These are phyloP conservation scores for Multifurca ochricompacta DNA, from an alignment of 768 basidiomycete genomes.

Conservation along the genomic window DNA sequence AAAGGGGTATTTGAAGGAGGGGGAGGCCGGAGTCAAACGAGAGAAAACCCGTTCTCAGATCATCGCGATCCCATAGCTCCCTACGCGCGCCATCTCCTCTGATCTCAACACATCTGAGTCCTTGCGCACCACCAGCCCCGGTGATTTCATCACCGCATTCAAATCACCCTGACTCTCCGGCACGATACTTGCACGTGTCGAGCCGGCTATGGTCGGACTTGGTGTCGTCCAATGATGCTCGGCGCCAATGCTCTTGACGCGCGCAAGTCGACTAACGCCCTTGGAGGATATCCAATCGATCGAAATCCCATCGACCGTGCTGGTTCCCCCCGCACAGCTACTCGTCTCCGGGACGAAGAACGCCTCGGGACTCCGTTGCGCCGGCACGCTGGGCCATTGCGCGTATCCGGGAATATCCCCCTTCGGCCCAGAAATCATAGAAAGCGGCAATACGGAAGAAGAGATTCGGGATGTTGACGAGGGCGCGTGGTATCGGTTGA, in stretches of 20 bases:
- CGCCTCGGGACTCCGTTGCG: background rate
- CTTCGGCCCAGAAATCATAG: background rate
- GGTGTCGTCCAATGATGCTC: slow-evolving; percentile 10
- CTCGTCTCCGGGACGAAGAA: background rate
- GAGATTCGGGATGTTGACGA: background rate
- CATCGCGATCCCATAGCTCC: too few relatives aligned
- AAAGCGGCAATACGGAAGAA: background rate
- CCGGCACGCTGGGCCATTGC: background rate
- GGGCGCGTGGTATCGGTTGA: background rate
- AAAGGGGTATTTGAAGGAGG: background rate
- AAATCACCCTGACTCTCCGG: background rate
- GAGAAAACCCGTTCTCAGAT: too few relatives aligned
- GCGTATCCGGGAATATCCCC: background rate
- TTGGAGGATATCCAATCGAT: slow-evolving; percentile 18
- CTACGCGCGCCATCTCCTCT: slow-evolving; percentile 13
- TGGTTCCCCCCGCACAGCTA: background rate
- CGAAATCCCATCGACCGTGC: background rate
- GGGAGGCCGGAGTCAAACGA: background rate
- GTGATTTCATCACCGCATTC: background rate
- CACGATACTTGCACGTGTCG: slow-evolving; percentile 8
- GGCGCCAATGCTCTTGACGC: slow-evolving; percentile 3
- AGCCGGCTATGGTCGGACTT: background rate
- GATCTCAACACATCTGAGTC: slow-evolving; percentile 9
- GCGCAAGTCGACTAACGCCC: background rate
- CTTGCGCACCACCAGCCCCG: background rate